Base-by-base conservation (phyloP, 164 flowering plant genomes). In the Macadamia integrifolia region DNA sequence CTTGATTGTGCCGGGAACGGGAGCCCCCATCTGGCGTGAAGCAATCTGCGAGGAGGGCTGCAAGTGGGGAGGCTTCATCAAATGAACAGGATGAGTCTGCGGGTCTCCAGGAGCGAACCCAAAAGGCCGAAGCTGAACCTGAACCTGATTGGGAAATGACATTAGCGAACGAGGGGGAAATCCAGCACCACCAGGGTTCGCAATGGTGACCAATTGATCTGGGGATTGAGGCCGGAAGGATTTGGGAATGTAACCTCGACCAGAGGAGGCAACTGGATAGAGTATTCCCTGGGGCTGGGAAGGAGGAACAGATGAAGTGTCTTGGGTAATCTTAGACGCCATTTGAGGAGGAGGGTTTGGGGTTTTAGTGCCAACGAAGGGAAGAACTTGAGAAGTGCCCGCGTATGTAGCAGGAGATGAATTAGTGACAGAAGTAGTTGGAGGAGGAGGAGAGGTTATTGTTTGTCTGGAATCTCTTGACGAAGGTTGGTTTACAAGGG, bases 131-230 rank as follows among this genome's bases (percentile, higher is more conserved):
- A 58, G 71, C 49, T 65, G 82, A 40, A 61, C 28, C 7, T 23
- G 23, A 23, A 23, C 23, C 23, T 23, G 23, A 23, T 23, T 23
- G 23, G 66, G 64, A 31, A 68, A 71, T 14, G 73, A 48, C 14
- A 46, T 28, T 18, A 64, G 13, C 11, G 68, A 35, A 6, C 68
- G 72, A 44, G 72, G 74, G 28, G 69, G 72, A 61, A 65, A 71
- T 0, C 71, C 77, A 48, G 61, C 66, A 3, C 71, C 77, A 48
- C 66, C 66, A 2, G 73, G 66, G 59, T 74, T 78, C 13, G 75
- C 78, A 9, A 78, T 72, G 9, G 87, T 77, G 42, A 76, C 77
- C 15, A 75, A 15, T 52, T 79, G 88, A 64, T 79, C 84, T 15
- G 78, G 31, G 13, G 77, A 57, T 71, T 71, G 67, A 6, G 80